These are phyloP conservation scores for Diplodia mutila DNA, from an alignment of 2,329 filamentous ascomycete species.

Conservation along the genomic window DNA sequence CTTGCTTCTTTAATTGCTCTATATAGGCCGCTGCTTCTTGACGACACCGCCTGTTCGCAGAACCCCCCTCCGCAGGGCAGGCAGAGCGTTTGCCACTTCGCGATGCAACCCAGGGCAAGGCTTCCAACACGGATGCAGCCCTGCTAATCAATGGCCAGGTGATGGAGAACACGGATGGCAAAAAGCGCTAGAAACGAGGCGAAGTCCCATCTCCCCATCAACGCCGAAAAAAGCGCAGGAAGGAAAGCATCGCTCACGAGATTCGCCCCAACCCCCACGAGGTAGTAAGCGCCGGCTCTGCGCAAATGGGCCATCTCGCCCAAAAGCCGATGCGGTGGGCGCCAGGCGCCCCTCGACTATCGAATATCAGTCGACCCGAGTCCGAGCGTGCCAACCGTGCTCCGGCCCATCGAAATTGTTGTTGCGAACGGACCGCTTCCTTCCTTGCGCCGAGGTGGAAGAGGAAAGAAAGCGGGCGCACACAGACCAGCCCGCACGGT, in stretches of 20 bases:
- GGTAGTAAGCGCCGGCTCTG: background rate
- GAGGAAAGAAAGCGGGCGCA: background rate
- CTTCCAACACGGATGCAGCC: background rate
- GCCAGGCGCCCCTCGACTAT: constrained; percentile 5
- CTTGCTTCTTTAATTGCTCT: constrained; percentile 2
- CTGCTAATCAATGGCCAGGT: background rate
- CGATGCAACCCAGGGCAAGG: constrained; percentile 8
- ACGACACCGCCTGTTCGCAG: constrained; percentile 8
- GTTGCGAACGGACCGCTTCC: background rate
- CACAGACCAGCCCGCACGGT: background rate
- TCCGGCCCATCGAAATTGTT: background rate
- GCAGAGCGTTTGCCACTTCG: background rate
- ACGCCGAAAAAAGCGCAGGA: background rate
- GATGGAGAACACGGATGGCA: constrained; percentile 1
- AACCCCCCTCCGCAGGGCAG: background rate
- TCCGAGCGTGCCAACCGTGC: background rate
- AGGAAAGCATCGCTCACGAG: background rate
- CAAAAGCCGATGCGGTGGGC: background rate
- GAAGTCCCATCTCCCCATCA: background rate
- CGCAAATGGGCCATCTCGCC: background rate
- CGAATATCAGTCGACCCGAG: constrained; percentile 12
- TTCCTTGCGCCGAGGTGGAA: background rate
- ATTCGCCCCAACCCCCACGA: background rate
- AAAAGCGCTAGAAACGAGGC: background rate
- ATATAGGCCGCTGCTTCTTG: background rate